These are phyloP conservation scores for Lactifluus volemus DNA, from an alignment of 768 basidiomycete genomes.

Conservation along the genomic window DNA sequence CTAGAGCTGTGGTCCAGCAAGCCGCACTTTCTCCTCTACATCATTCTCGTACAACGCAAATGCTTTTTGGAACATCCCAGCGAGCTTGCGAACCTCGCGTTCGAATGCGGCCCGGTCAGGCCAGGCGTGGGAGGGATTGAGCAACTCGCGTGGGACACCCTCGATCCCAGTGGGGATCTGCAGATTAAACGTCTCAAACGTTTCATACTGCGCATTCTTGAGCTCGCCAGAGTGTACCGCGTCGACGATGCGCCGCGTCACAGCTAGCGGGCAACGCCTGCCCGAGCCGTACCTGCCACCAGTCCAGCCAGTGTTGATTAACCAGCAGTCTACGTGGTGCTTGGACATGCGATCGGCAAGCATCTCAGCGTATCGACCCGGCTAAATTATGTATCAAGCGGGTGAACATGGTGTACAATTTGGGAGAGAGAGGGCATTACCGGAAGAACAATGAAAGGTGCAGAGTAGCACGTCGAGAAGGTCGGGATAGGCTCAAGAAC, in stretches of 20 bases:
- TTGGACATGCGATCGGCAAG: slow-evolving; percentile 88
- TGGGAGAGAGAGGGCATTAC: slow-evolving; percentile 31
- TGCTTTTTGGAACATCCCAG: slow-evolving; percentile 89
- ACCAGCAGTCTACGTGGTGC: slow-evolving; percentile 89
- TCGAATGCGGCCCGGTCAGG: slow-evolving; percentile 81
- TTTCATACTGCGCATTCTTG: slow-evolving; percentile 80
- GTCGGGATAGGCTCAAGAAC: slow-evolving; percentile 97
- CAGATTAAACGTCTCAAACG: slow-evolving; percentile 74
- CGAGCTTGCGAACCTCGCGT: slow-evolving; percentile 81
- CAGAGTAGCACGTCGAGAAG: slow-evolving; percentile 98
- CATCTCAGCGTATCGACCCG: slow-evolving; percentile 94
- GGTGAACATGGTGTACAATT: background rate
- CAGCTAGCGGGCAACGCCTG: slow-evolving; percentile 93
- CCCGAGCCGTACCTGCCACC: slow-evolving; percentile 90
- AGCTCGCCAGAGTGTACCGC: slow-evolving; percentile 93
- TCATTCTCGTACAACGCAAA: slow-evolving; percentile 88
- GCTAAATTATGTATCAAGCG: slow-evolving; percentile 33
- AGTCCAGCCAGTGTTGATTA: slow-evolving; percentile 98
- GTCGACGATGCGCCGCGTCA: slow-evolving; percentile 93
- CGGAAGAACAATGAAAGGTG: slow-evolving; percentile 98
- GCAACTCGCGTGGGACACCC: slow-evolving; percentile 84
- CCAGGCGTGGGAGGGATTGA: slow-evolving; percentile 88
- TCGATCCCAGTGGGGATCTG: slow-evolving; percentile 74
- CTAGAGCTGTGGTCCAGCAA: slow-evolving; percentile 59
- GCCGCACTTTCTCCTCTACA: slow-evolving; percentile 69